Evolutionary conservation across 805 yeast genomes (phyloP), one percentile per base, ranked within the genome.

Genomic region (Brettanomyces sp.): DNA sequence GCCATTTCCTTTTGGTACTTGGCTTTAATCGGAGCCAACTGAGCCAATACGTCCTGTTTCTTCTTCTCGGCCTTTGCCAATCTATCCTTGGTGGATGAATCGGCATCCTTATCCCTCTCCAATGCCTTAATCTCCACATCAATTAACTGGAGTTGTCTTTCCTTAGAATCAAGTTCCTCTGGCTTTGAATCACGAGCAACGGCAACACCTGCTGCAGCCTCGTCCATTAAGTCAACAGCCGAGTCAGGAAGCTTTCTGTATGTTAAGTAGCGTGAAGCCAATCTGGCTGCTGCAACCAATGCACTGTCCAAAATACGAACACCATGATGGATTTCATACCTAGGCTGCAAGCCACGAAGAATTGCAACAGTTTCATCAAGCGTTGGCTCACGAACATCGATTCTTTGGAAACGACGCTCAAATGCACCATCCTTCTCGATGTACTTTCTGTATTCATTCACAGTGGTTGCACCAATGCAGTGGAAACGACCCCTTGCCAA

Each of bases 131-230:
- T 91, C 67, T 93, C 99, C 48, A 93, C 98, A 58, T 91, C 95
- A 34, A 93, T 68, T 55, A 93, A 76, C 63, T 89, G 95, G 42
- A 90, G 74, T 68, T 88, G 88, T 66, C 99, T 85, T 67, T 93
- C 99, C 55, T 89, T 77, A 40, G 82, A 83, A 68, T 93, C 99
- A 57, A 93, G 74, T 64, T 89, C 96, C 66, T 93, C 99, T 1
- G 99, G 99, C 63, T 87, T 88, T 3, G 98, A 91, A 64, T 93
- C 99, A 67, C 99, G 80, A 4, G 96, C 96, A 45, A 93, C 99
- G 1, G 98, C 98, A 39, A 93, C 98, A 47, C 95, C 77, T 3
- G 98, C 98, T 39, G 97, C 95, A 5, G 96, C 77, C 63, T 93
- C 97, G 69, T 91, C 99, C 53, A 91, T 88, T 56, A 91, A 72